These are phyloP conservation scores for Geotrichum candidum DNA, from an alignment of 1,139 yeast species.

Conservation along the genomic window DNA sequence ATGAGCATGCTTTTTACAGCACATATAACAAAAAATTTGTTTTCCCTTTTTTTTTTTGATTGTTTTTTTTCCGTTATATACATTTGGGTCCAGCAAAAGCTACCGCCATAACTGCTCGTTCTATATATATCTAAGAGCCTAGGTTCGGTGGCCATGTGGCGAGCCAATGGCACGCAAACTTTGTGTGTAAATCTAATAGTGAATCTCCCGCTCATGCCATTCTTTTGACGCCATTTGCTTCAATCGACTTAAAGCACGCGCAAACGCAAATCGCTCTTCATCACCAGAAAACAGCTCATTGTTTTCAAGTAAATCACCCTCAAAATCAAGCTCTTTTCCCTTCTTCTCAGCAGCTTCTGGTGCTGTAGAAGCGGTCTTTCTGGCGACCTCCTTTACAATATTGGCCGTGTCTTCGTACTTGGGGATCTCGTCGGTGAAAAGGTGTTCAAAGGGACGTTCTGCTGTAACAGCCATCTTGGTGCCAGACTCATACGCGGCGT, in stretches of 20 bases:
- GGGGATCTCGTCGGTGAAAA: slow-evolving; percentile 81
- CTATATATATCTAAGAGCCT: no score
- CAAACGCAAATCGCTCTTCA: slow-evolving; percentile 95
- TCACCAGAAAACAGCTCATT: slow-evolving; percentile 80
- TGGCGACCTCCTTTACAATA: neutral
- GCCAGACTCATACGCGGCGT: slow-evolving; percentile 89
- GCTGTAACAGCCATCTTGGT: slow-evolving; percentile 84
- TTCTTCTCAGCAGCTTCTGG: neutral
- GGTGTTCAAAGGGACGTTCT: slow-evolving; percentile 74
- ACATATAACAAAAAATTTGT: no score
- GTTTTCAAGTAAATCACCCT: slow-evolving; percentile 61
- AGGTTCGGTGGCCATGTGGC: no score
- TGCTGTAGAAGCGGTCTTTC: neutral
- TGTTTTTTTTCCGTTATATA: no score
- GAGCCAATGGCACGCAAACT: neutral
- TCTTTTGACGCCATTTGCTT: slow-evolving; percentile 91
- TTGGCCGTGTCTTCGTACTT: slow-evolving; percentile 37
- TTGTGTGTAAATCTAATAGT: neutral
- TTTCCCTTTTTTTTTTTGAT: no score
- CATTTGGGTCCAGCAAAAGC: no score
- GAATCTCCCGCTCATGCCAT: slow-evolving; percentile 44
- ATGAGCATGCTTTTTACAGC: no score
- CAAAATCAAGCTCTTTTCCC: slow-evolving; percentile 34
- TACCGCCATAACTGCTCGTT: no score
- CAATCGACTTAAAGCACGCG: slow-evolving; percentile 83